Conservation (phyloP, 2,329 filamentous ascomycete species). For the Didymella exigua region DNA sequence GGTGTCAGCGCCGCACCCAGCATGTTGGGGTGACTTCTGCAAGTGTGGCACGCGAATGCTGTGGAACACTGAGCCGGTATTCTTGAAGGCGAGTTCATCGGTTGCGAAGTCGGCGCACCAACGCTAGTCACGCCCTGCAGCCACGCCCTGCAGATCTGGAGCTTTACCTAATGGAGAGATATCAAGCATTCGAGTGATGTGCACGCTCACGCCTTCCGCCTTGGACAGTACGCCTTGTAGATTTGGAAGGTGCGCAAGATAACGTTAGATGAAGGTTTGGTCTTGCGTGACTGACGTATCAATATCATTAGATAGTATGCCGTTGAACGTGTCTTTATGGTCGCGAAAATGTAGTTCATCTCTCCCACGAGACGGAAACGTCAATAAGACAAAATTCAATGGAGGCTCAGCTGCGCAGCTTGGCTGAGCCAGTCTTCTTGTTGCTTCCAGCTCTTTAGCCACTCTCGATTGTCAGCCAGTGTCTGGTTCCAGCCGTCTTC, state of each 20-base stretch:
- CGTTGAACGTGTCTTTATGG: too few relatives aligned
- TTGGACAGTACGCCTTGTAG: not conserved
- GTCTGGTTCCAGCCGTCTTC: constrained; percentile 55
- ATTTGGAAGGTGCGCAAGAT: not conserved
- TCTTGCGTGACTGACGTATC: not conserved
- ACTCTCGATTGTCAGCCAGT: constrained; percentile 41
- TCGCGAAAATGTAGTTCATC: too few relatives aligned
- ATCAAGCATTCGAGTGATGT: not conserved
- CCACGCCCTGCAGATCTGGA: constrained; percentile 1
- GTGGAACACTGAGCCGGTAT: not conserved
- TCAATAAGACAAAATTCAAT: not conserved
- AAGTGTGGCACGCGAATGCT: not conserved
- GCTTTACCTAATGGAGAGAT: not conserved
- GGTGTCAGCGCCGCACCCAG: not conserved
- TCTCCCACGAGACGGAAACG: too few relatives aligned
- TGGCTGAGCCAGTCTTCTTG: constrained; percentile 10
- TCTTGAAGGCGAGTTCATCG: not conserved
- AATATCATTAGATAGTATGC: not conserved
- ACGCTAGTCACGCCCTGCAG: constrained; percentile 1
- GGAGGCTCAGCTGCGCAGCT: constrained; percentile 5
- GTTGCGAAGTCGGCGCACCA: constrained; percentile 4
- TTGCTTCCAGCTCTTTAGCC: constrained; percentile 42
- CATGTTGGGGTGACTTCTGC: too few relatives aligned
- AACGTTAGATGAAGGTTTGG: not conserved
- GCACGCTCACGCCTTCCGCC: not conserved